Percentiles rank a stretch among this genome's conserved stretches.
phyloP scores from a whole-genome alignment of 2,329 filamentous ascomycete genomes.

The Sporothrix pseudoabietina region DNA sequence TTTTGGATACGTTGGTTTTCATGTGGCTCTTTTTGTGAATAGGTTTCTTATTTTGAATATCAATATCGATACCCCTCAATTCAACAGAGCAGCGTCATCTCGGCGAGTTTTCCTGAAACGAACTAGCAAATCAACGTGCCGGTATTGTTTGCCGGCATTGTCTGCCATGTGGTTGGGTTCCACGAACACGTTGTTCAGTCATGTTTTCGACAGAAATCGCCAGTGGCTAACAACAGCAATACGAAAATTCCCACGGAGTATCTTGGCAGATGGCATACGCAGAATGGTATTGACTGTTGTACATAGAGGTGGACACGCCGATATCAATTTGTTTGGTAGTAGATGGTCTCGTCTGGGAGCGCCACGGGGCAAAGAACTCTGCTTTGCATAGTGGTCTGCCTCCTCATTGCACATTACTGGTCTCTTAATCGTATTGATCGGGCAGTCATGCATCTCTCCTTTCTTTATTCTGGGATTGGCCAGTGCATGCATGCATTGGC shows the following conservation, averaged over 20 bases:
- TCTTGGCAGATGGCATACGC: background rate
- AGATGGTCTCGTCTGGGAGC: background rate
- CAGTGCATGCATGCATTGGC: constrained; percentile 1
- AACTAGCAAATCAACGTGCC: background rate
- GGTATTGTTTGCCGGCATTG: background rate
- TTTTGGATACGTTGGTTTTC: background rate
- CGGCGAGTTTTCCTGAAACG: constrained; percentile 2
- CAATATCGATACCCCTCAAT: background rate
- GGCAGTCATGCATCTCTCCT: background rate
- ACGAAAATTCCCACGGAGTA: background rate
- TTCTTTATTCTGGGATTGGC: background rate
- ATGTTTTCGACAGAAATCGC: background rate
- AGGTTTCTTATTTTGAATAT: background rate
- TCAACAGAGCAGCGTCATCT: background rate
- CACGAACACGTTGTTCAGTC: background rate
- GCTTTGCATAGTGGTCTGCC: background rate
- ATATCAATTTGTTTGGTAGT: background rate
- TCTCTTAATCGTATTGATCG: background rate
- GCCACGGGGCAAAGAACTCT: background rate
- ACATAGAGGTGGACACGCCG: background rate
- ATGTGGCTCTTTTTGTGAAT: background rate
- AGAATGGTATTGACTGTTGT: background rate
- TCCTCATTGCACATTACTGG: background rate
- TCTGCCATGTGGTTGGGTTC: background rate
- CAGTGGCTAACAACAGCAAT: background rate